Base-by-base conservation (phyloP, 139 green algal genomes). In the Astrephomene gubernaculifera region DNA sequence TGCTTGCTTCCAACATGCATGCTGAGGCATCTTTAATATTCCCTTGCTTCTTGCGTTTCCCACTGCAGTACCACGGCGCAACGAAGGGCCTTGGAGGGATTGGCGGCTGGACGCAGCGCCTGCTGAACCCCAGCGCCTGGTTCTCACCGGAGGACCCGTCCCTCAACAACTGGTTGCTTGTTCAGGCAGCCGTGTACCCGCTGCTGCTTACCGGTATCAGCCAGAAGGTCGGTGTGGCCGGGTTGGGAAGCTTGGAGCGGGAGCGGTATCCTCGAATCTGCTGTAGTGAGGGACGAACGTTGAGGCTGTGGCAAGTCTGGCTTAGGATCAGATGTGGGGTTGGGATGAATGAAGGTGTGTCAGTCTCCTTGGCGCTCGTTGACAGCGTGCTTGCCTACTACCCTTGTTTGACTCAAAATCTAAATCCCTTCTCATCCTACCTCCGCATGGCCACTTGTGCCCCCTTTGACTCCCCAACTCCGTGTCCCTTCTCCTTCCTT, bases 151-250 rank as follows among this genome's bases (percentile, higher is more conserved):
- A 45, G 2, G 71, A 79, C 45, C 31, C 27, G 19, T 67, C 45
- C 45, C 22, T 21, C 33, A 79, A 79, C 45, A 79, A 67, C 71
- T 79, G 71, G 71, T 45, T 79, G 45, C 71, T 33, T 17, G 31
- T 21, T 17, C 71, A 79, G 45, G 71, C 71, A 9, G 45, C 39
- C 3, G 45, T 33, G 5, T 79, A 79, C 71, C 27, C 65, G 71
- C 31, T 79, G 17, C 5, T 65, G 31, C 21, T 65, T 0, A 44
- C 33, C 31, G 45, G 71, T 25, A 45, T 79, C 45, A 44, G 45
- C 45, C n/a, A 44, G 10, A 52, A 33, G 71, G 71, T 63, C 43
- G 9, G 67, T 8, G 33, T 35, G 9, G 33, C 10, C 10, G 38
- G 67, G 19, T 21, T 9, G 7, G 38, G 67, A 2, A 2, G 64